These are phyloP conservation scores for California macrophylla DNA, from an alignment of 441 rosid species.

Conservation along the genomic window DNA sequence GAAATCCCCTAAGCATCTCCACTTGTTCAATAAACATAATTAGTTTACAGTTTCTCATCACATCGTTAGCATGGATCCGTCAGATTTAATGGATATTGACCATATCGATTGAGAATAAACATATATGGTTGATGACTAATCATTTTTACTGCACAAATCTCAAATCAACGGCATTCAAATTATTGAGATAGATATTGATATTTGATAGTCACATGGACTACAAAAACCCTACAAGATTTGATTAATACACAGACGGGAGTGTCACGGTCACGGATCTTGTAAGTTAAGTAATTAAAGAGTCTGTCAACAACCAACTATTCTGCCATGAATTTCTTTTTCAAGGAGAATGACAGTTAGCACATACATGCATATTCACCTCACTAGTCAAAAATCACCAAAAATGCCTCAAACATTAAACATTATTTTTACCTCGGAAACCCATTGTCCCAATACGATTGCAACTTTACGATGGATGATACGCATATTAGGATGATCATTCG, in stretches of 20 bases:
- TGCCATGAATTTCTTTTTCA: neutral
- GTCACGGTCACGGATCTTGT: neutral
- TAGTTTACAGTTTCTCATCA: neutral
- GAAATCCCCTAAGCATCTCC: neutral
- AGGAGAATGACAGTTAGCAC: neutral
- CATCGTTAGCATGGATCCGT: neutral
- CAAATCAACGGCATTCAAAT: neutral
- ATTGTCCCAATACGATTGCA: constrained; percentile 90
- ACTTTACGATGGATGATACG: constrained; percentile 89
- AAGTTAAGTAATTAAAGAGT: neutral
- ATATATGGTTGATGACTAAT: neutral
- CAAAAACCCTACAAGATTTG: neutral
- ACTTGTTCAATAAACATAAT: neutral
- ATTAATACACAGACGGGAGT: neutral
- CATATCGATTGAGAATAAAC: neutral
- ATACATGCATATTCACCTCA: neutral
- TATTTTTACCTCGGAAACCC: constrained; percentile 90
- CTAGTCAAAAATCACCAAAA: neutral
- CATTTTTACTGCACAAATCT: neutral
- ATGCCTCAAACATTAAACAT: neutral
- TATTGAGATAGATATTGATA: neutral
- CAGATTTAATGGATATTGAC: neutral
- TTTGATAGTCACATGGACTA: neutral
- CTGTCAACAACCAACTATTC: neutral
- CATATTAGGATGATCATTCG: constrained; percentile 87